Evolutionary conservation across 2,329 filamentous ascomycete genomes (phyloP).

Genomic region (Biscogniauxia sp.): DNA sequence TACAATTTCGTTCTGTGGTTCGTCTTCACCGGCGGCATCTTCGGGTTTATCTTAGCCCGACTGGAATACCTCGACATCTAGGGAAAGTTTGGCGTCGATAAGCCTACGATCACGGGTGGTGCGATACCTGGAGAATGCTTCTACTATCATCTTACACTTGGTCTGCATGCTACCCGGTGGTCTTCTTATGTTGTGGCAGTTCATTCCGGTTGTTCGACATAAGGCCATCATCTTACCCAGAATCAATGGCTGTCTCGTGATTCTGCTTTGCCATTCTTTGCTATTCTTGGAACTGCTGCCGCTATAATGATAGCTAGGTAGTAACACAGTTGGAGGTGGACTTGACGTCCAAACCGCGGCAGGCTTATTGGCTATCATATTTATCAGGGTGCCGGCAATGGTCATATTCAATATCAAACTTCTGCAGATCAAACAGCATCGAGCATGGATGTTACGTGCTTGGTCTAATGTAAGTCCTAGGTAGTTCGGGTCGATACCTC

Average conservation of each 20-base stretch:
- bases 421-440: conserved; percentile 60
- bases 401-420: conserved; percentile 56
- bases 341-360: conserved; percentile 46
- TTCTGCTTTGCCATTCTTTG: too few relatives aligned
- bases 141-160: conserved; percentile 43
- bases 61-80: conserved; percentile 47
- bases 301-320: conserved; percentile 52
- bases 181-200: conserved; percentile 45
- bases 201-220: conserved; percentile 45
- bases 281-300: conserved; percentile 43
- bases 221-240: conserved; percentile 53
- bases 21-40: conserved; percentile 42
- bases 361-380: conserved; percentile 43
- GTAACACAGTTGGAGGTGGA: conserved; percentile 52
- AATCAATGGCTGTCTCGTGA: conserved; percentile 55
- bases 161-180: conserved; percentile 42
- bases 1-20: conserved; percentile 57
- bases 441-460: conserved; percentile 60
- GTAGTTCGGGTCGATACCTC: neutral
- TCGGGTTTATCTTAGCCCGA: conserved; percentile 48
- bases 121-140: conserved; percentile 39
- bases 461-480: conserved; percentile 43
- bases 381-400: conserved; percentile 41
- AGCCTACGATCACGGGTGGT: conserved; percentile 3
- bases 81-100: conserved; percentile 31